Conservation (phyloP, 163 green algal species). For the Chlorella variabilis region DNA sequence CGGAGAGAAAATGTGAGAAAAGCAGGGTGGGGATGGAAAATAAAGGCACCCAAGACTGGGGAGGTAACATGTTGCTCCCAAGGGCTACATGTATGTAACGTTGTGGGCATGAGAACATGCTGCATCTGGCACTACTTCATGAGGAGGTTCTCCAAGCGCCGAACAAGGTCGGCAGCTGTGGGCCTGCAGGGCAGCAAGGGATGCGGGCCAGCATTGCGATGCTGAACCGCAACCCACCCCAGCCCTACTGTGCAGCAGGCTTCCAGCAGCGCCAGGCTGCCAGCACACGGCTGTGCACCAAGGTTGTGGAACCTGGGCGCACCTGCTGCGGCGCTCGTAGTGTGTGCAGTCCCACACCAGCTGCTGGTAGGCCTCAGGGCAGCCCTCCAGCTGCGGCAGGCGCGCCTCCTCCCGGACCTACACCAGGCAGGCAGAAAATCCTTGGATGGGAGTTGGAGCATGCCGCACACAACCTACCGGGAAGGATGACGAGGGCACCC, state of each 20-base stretch:
- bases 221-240: no score
- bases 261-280: no score
- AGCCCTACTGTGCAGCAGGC: no score
- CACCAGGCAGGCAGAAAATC: background rate
- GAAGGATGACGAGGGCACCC: background rate
- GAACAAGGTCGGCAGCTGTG: background rate
- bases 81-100: no score
- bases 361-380: background rate
- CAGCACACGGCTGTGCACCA: background rate
- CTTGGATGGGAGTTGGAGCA: background rate
- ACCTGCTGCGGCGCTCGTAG: background rate
- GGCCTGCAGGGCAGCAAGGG: background rate
- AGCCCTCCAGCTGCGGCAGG: background rate
- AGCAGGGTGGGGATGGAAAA: no score
- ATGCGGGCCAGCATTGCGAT: no score
- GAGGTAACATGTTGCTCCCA: no score
- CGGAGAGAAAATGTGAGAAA: no score
- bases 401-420: background rate
- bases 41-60: no score
- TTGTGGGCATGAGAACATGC: no score
- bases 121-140: background rate
- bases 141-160: background rate
- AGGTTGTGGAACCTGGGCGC: background rate
- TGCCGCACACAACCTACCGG: background rate
- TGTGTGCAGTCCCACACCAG: slow-evolving; percentile 14